Base-by-base conservation (phyloP, 2,329 filamentous ascomycete species). In the Xylaria digitata region DNA sequence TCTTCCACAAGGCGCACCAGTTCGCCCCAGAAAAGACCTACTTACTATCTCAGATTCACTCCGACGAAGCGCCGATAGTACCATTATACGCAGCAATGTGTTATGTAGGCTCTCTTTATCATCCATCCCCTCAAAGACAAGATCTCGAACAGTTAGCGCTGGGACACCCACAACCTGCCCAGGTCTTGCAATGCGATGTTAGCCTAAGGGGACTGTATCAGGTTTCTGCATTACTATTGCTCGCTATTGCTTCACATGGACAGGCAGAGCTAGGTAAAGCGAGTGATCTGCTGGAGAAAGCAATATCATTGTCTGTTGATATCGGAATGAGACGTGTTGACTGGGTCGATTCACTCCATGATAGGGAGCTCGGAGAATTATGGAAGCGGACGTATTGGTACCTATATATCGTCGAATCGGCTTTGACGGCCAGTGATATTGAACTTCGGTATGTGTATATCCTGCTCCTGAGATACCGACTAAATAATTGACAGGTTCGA, bases 331-430 rank as follows among this genome's bases (percentile, higher is more conserved):
- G 40, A 7, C 30, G 50, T 19, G 34, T 54, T 9, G 50, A 40
- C 21, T 34, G 8, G 30, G 6, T 54, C 19, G 19, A 40, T 17
- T 37, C 32, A 40, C n/a, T 34, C 26, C 19, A 21, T 15, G 17
- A 54, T n/a, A 54, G n/a, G n/a, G 50, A 54, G n/a, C 9, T 54
- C 9, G 19, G 17, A 19, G 50, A 54, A 23, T 40, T 40, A 37
- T 54, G 50, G 30, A 54, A 54, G 19, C 30, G 50, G n/a, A 54
- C n/a, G 30, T 37, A 40, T 54, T 54, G 50, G 50, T 54, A 54
- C 32, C 50, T 54, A 5, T 54, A 54, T 21, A 54, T 54, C 32
- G n/a, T 54, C 9, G 50, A 37, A 26, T 40, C 50, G 32, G 50
- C 50, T 37, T 4, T 54, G 32, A 40, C 32, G n/a, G 32, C n/a